These are phyloP conservation scores for Aspergillus sp. DNA, from an alignment of 2,329 filamentous ascomycete species.

Conservation along the genomic window DNA sequence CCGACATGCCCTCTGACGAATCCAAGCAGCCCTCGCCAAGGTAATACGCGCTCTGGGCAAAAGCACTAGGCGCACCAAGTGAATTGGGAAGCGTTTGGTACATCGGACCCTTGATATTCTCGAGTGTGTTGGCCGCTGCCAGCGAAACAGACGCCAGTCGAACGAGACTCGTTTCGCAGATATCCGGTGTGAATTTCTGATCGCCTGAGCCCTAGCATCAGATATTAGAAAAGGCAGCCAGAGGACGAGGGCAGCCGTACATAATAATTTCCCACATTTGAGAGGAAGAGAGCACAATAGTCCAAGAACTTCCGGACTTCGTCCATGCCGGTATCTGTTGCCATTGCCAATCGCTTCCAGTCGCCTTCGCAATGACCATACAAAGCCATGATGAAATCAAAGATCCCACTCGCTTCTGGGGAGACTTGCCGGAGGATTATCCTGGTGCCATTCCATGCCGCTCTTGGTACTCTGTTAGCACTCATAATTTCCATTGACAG, in stretches of 20 bases:
- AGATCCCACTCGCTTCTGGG: slow-evolving; percentile 43
- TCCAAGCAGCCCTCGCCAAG: slow-evolving; percentile 16
- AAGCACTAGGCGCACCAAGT: slow-evolving; percentile 40
- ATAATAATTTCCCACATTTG: slow-evolving; percentile 45
- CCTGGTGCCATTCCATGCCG: slow-evolving; percentile 32
- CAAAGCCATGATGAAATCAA: slow-evolving; percentile 46
- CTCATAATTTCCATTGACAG: slow-evolving; percentile 4
- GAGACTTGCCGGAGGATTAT: slow-evolving; percentile 46
- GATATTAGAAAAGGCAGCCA: neutral
- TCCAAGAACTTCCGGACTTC: slow-evolving; percentile 32
- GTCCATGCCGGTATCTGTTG: slow-evolving; percentile 29
- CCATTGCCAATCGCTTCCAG: slow-evolving; percentile 32
- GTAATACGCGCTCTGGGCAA: slow-evolving; percentile 34
- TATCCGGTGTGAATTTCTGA: slow-evolving; percentile 17
- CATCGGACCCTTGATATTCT: slow-evolving; percentile 7
- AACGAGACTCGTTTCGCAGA: slow-evolving; percentile 7
- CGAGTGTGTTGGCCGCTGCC: neutral
- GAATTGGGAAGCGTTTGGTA: slow-evolving; percentile 7
- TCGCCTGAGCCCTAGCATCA: slow-evolving; percentile 18
- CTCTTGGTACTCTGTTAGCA: slow-evolving; percentile 2
- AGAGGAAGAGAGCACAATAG: slow-evolving; percentile 41
- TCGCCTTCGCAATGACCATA: slow-evolving; percentile 41
- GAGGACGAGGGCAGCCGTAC: slow-evolving; percentile 6
- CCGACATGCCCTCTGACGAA: slow-evolving; percentile 39
- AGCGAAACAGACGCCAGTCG: slow-evolving; percentile 4